Evolutionary conservation across 495 filamentous ascomycete species (phyloP).

Genomic region (Hypoxylon fragiforme): DNA sequence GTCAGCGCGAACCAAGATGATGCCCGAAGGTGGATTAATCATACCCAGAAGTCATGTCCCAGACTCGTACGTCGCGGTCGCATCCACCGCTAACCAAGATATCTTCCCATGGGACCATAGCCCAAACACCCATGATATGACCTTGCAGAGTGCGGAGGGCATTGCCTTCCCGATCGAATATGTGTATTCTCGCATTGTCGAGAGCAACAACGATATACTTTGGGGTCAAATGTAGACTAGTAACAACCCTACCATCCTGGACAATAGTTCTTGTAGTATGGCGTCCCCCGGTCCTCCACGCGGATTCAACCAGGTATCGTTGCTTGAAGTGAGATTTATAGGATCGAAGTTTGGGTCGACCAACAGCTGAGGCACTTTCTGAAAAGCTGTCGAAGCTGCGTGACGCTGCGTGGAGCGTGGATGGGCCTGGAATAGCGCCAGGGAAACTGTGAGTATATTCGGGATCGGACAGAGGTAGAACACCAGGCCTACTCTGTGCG

Average conservation of each 20-base stretch:
- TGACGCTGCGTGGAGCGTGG: constrained; percentile 36
- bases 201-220: constrained; percentile 97
- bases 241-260: constrained; percentile 95
- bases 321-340: constrained; percentile 98
- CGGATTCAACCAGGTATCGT: constrained; percentile 93
- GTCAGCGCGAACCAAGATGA: no score
- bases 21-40: no score
- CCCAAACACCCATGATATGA: constrained; percentile 99
- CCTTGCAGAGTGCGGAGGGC: constrained; percentile 87
- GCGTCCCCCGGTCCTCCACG: constrained; percentile 87
- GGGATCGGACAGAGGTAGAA: constrained; percentile 32
- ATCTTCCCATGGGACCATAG: constrained; percentile 98
- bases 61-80: constrained; percentile 94
- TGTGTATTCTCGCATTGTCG: constrained; percentile 98
- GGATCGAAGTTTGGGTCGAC: constrained; percentile 57
- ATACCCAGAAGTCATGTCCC: constrained; percentile 96
- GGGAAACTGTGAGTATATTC: constrained; percentile 43
- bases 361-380: constrained; percentile 20
- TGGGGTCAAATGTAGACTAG: constrained; percentile 87
- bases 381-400: constrained; percentile 46
- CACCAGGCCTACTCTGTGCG: constrained; percentile 29
- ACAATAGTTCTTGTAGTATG: constrained; percentile 82
- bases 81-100: constrained; percentile 94
- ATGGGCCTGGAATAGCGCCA: constrained; percentile 39
- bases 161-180: constrained; percentile 90